phyloP scores from a whole-genome alignment of 1,284 basidiomycete species.

The Rhodotorula sp. region DNA sequence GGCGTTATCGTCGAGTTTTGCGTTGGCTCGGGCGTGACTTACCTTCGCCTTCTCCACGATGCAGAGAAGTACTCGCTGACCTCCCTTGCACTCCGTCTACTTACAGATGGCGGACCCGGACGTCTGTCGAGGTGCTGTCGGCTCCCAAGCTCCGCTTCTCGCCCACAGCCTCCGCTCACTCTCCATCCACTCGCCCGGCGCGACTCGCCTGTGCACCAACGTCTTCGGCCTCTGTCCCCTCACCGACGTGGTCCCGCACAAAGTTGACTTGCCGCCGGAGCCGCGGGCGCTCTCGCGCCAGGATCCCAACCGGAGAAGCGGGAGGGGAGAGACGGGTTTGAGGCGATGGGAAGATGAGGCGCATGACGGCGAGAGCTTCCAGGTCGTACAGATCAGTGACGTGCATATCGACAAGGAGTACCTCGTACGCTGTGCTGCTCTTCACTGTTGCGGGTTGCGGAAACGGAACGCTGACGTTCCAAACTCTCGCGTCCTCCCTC shows the following conservation, averaged over 20 bases:
- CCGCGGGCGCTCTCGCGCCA: not conserved
- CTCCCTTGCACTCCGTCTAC: too few relatives aligned
- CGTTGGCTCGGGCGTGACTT: not conserved
- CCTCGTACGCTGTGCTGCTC: conserved; percentile 45
- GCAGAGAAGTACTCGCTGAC: too few relatives aligned
- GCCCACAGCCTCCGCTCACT: conserved; percentile 61
- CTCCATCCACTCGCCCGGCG: conserved; percentile 54
- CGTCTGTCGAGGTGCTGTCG: conserved; percentile 59
- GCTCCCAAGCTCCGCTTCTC: conserved; percentile 59
- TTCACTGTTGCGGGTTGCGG: too few relatives aligned
- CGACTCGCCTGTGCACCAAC: conserved; percentile 59
- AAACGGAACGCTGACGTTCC: not conserved
- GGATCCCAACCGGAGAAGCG: too few relatives aligned
- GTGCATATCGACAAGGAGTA: conserved; percentile 46
- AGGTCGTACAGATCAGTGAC: conserved; percentile 46
- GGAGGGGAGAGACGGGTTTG: too few relatives aligned
- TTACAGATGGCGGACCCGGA: conserved; percentile 52
- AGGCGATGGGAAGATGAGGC: too few relatives aligned
- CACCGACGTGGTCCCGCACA: conserved; percentile 33
- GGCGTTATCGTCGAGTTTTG: not conserved
- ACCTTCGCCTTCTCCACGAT: too few relatives aligned
- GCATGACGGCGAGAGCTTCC: conserved; percentile 24
- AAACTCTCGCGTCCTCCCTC: not conserved
- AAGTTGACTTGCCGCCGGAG: conserved; percentile 10
- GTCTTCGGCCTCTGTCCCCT: conserved; percentile 59